Base-by-base conservation (phyloP, 202 grass and related monocot species). In the Saccharum hybrid region DNA sequence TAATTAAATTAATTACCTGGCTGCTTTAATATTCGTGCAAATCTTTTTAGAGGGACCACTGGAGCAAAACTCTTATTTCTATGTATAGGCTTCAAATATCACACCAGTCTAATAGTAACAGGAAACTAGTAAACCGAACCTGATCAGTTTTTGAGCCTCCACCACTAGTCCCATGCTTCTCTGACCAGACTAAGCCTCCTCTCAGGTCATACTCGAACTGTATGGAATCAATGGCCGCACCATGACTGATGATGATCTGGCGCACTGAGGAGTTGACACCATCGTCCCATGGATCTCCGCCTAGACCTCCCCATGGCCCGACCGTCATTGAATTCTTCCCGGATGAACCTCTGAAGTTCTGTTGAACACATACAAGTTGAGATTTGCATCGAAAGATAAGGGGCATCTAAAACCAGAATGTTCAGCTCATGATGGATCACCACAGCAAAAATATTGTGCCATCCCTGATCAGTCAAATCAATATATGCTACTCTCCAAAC, bases 231-330 rank as follows among this genome's bases (percentile, higher is more conserved):
- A 92, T 77, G n/a, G 72, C 80, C 1, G 75, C 69, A 45, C 86
- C 80, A 72, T 89, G 90, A 38, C 60, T 54, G 5, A 92, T 51
- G 52, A 89, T 57, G 62, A 92, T 57, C 83, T 88, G 86, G 13
- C 83, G 78, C 12, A 92, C 68, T 4, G 64, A 57, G 7, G 90
- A 87, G 80, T 89, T 77, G 2, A 85, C 65, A 5, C 79, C 81
- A 10, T 92, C 90, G 61, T 92, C 87, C 86, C 87, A 87, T 30
- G 46, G 60, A 63, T 54, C 81, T 45, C 90, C 90, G 82, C 87
- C 83, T n/a, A 72, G 38, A 43, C 84, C 90, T 74, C 90, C 87
- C 90, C 90, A 92, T 68, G 90, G 90, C 21, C 86, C 90, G 10
- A 76, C 63, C 34, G 16, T 4, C 36, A 75, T 83, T 10, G 68